Evolutionary conservation across 1,284 basidiomycete genomes (phyloP), one percentile per base, ranked within the genome.

Genomic region (Heterobasidion parviporum): DNA sequence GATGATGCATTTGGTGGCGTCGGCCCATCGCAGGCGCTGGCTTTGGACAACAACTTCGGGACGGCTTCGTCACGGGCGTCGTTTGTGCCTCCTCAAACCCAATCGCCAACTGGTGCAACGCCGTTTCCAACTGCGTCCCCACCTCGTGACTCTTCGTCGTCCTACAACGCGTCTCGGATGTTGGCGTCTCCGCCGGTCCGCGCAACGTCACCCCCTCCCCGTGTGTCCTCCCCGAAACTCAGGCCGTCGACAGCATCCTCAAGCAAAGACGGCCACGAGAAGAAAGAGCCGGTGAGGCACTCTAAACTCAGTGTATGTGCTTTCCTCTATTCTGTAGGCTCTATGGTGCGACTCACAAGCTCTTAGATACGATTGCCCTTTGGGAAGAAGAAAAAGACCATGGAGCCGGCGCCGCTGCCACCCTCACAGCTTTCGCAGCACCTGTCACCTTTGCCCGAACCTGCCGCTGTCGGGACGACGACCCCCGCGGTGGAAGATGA

Each of bases 261-360:
- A 2, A 36, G 20, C 4, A 80, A 78, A 56, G 82, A 83, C 48
- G 48, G 49, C n/a, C 68, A 74, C 20, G 81, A 85, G 61, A 87
- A 79, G 57, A 73, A 77, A 41, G 75, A 77, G 50, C 69, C 76
- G 14, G 67, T 76, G 49, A 77, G 81, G 60, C 79, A 81, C 63
- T 88, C 87, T 34, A 89, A 87, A 66, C 71, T 89, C 56, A 90
- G 85, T 62, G 89, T 89, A 72, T 73, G 85, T 77, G 20, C 20
- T 35, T 10, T 56, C 44, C 38, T 45, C 60, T 53, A 58, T 41
- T 51, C 12, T 56, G 50, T 51, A 51, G 38, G 16, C 32, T 54
- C 55, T 32, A 43, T 57, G 38, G 26, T 46, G 36, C 44, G 45
- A 43, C 50, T 61, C 52, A 60, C 52, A 53, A 48, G 63, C 54